Evolutionary conservation across 2,329 filamentous ascomycete genomes (phyloP).

Genomic region (Colletotrichum falcatum): DNA sequence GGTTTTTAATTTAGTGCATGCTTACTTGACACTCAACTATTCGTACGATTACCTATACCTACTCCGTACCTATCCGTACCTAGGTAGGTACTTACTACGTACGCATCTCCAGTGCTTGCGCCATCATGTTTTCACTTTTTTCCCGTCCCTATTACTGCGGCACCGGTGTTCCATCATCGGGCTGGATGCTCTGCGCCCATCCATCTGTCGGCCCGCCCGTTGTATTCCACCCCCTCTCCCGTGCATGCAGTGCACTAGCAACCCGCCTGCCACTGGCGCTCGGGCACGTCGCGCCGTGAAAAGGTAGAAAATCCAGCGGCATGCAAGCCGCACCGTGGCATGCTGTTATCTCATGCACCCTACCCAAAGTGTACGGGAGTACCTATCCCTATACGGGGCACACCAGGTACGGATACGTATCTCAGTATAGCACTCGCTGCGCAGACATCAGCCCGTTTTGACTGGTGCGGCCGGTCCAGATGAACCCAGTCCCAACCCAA

Average conservation of each 20-base stretch:
- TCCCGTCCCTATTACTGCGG: neutral
- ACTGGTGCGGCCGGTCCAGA: constrained; percentile 2
- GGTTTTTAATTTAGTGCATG: constrained; percentile 12
- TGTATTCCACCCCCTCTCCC: constrained; percentile 10
- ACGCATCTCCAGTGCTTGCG: neutral
- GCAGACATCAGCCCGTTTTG: neutral
- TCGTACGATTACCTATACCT: too few species aligned
- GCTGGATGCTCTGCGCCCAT: neutral
- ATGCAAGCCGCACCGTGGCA: constrained; percentile 14
- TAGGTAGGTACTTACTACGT: neutral
- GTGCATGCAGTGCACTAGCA: neutral
- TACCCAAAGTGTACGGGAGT: neutral
- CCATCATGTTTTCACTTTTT: constrained; percentile 8
- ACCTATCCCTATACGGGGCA: neutral
- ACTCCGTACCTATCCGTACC: too few species aligned
- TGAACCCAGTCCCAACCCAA: constrained; percentile 13
- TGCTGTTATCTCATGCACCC: neutral
- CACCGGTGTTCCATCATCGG: neutral
- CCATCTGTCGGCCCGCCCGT: neutral
- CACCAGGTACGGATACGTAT: neutral
- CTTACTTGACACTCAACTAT: too few species aligned
- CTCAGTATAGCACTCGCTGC: neutral
- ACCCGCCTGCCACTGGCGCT: constrained; percentile 2
- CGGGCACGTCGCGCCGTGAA: neutral
- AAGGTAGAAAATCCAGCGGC: neutral